These are phyloP conservation scores for Anthostomella pinea DNA, from an alignment of 2,329 filamentous ascomycete species.

Conservation along the genomic window DNA sequence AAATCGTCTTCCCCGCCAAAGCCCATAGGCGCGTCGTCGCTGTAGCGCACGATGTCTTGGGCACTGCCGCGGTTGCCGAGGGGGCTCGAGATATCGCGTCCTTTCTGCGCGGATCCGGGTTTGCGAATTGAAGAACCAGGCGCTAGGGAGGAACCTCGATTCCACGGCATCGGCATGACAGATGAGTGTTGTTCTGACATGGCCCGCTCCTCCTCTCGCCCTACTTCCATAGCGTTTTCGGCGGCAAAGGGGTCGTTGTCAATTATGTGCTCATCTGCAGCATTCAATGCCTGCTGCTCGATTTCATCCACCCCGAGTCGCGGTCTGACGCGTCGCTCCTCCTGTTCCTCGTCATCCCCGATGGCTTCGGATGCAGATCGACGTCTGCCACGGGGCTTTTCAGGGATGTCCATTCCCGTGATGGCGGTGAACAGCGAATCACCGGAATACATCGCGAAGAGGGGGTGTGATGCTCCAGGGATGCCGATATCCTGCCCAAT, in stretches of 20 bases:
- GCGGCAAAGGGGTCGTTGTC: slow-evolving; percentile 15
- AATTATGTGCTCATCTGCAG: slow-evolving; percentile 27
- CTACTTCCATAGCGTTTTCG: slow-evolving; percentile 26
- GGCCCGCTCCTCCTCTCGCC: slow-evolving; percentile 56
- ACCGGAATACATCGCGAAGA: slow-evolving; percentile 47
- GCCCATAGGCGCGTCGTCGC: slow-evolving; percentile 37
- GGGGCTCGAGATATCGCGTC: slow-evolving; percentile 40
- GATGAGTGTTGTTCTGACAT: slow-evolving; percentile 65
- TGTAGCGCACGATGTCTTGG: slow-evolving; percentile 45
- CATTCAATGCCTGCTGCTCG: slow-evolving; percentile 8
- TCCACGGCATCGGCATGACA: slow-evolving; percentile 50
- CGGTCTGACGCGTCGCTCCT: slow-evolving; percentile 37
- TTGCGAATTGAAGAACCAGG: slow-evolving; percentile 46
- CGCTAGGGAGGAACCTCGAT: slow-evolving; percentile 44
- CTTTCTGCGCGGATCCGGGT: slow-evolving; percentile 37
- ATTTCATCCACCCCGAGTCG: slow-evolving; percentile 28
- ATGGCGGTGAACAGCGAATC: slow-evolving; percentile 38
- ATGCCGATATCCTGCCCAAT: slow-evolving; percentile 33
- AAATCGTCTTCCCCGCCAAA: slow-evolving; percentile 36
- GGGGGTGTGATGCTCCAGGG: slow-evolving; percentile 38
- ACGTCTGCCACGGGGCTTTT: slow-evolving; percentile 26
- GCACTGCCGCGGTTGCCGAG: slow-evolving; percentile 36
- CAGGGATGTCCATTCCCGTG: slow-evolving; percentile 32
- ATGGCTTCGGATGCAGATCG: slow-evolving; percentile 46
- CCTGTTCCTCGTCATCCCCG: slow-evolving; percentile 33